Percentiles rank a stretch among this genome's conserved stretches.
phyloP scores from a whole-genome alignment of 164 flowering plant genomes.

The Houttuynia cordata region DNA sequence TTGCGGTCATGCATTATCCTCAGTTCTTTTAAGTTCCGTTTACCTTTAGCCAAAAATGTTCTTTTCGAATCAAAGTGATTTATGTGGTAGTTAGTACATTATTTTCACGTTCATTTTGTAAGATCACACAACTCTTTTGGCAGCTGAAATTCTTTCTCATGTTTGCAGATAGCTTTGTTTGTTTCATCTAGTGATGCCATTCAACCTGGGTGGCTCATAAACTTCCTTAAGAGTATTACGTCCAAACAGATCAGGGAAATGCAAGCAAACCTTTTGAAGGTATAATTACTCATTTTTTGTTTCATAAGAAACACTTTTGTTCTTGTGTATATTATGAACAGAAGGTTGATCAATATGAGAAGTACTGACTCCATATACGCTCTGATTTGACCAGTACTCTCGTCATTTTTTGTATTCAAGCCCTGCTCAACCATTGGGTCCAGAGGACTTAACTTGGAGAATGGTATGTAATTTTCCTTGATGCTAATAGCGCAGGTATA shows the following conservation, averaged over 20 bases:
- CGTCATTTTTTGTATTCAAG: constrained; percentile 77
- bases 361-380: neutral
- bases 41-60: no score
- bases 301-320: neutral
- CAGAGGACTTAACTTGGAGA: constrained; percentile 92
- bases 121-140: neutral
- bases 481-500: neutral
- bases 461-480: constrained; percentile 43
- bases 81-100: no score
- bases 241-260: constrained; percentile 38
- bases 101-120: no score
- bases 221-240: constrained; percentile 41
- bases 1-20: no score
- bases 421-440: constrained; percentile 88
- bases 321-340: neutral
- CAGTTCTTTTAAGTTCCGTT: no score
- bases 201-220: constrained; percentile 75
- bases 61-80: no score
- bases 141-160: neutral
- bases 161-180: constrained; percentile 75
- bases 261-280: constrained; percentile 69
- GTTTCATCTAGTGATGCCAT: constrained; percentile 86
- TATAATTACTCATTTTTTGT: constrained; percentile 10
- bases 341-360: neutral
- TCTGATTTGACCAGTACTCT: constrained; percentile 37